Percentiles rank a stretch among this genome's conserved stretches.
Conservation (phyloP, 805 yeast genomes). For the Candida chilensis region DNA sequence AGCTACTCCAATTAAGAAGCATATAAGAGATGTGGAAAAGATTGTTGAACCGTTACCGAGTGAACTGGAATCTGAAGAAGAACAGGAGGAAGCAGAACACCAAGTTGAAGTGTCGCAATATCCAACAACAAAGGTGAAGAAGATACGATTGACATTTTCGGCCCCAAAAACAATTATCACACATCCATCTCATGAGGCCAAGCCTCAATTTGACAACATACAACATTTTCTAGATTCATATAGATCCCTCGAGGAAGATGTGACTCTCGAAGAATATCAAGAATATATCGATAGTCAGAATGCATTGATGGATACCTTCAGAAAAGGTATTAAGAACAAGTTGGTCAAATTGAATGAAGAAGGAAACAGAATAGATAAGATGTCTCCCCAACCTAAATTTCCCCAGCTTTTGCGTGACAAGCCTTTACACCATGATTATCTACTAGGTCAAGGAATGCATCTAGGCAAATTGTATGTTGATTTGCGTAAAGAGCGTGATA, state of each 20-base stretch:
- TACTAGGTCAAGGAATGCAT: conserved; percentile 66
- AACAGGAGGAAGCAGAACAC: conserved; percentile 2
- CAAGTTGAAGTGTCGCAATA: background rate
- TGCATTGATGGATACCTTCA: conserved; percentile 29
- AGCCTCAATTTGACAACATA: conserved; percentile 10
- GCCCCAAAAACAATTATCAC: background rate
- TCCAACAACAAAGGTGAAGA: conserved; percentile 1
- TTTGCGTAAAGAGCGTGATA: conserved; percentile 50
- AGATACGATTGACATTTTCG: background rate
- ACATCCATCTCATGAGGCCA: background rate
- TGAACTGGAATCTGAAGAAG: conserved; percentile 1
- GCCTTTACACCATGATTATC: conserved; percentile 60
- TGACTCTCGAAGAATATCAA: conserved; percentile 51
- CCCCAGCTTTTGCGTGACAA: conserved; percentile 26
- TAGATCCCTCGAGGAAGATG: conserved; percentile 52
- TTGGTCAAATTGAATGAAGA: conserved; percentile 30
- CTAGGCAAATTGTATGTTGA: conserved; percentile 66
- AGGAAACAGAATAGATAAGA: conserved; percentile 20
- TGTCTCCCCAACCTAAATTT: conserved; percentile 23
- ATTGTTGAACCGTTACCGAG: background rate
- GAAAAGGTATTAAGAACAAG: conserved; percentile 33
- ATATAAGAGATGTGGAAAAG: conserved; percentile 1
- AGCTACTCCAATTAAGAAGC: conserved; percentile 2
- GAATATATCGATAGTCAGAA: conserved; percentile 46
- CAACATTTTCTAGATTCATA: conserved; percentile 43